A percentile compares a stretch with the other conserved stretches of the same genome.
Conservation (phyloP, 768 basidiomycete species). For the Leucogyrophana mollusca region DNA sequence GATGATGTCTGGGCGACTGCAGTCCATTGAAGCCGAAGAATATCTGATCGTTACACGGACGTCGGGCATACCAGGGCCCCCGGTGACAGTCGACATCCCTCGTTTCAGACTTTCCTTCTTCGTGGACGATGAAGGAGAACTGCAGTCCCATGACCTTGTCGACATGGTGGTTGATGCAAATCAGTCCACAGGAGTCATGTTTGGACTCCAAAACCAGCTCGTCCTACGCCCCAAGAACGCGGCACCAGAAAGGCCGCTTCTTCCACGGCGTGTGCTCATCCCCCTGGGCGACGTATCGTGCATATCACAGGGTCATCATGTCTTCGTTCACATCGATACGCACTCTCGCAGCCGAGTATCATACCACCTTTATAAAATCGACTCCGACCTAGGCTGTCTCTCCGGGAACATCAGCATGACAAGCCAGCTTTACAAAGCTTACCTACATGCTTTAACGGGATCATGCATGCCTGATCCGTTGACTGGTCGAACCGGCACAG, state of each 20-base stretch:
- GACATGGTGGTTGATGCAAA: constrained; percentile 39
- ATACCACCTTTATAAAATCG: constrained; percentile 29
- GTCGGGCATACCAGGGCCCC: background rate
- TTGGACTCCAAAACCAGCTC: constrained; percentile 40
- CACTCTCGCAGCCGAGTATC: constrained; percentile 2
- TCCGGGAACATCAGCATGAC: constrained; percentile 22
- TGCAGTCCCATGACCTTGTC: constrained; percentile 41
- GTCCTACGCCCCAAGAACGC: constrained; percentile 33
- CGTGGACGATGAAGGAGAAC: constrained; percentile 25
- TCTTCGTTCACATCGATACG: constrained; percentile 12
- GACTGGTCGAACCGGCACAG: constrained; percentile 40
- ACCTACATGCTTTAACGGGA: constrained; percentile 46
- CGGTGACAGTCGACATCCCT: constrained; percentile 33
- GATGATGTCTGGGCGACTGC: constrained; percentile 24
- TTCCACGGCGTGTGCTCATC: constrained; percentile 32
- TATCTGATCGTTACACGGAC: constrained; percentile 20
- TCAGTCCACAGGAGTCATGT: constrained; percentile 43
- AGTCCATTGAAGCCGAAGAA: constrained; percentile 19
- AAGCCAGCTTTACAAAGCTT: constrained; percentile 35
- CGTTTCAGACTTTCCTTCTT: constrained; percentile 42
- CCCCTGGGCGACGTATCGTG: constrained; percentile 32
- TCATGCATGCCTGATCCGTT: constrained; percentile 41
- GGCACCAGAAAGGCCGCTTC: background rate
- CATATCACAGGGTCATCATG: constrained; percentile 10
- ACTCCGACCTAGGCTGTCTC: constrained; percentile 29